Base-by-base conservation (phyloP, 306 rosid species). In the Amphicarpaea edgeworthii region DNA sequence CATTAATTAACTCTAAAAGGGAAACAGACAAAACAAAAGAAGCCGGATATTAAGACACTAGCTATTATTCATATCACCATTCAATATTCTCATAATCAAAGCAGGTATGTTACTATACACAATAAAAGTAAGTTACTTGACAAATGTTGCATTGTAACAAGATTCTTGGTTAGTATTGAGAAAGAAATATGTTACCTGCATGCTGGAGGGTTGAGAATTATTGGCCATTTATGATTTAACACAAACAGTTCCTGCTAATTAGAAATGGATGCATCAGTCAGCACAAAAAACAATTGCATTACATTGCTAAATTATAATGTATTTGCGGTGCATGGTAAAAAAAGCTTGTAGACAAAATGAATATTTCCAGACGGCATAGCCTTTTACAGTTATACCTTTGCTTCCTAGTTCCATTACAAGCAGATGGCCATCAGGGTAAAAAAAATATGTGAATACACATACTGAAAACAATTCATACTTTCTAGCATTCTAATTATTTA, bases 221-320 rank as follows among this genome's bases (percentile, higher is more conserved):
- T 81, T 86, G 7, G 90, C 93, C 97, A 91, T 93, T 63, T n/a
- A n/a, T n/a, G n/a, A n/a, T n/a, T n/a, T 80, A 71, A 77, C 72
- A 37, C 80, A 87, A 86, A 85, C 45, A 72, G 66, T 41, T 59
- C 68, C 87, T 77, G 78, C 59, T 62, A 68, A 73, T 21, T 53
- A 49, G 37, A 57, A 75, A 70, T 9, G 61, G 78, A 74, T 45
- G 62, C 14, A 60, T 23, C 55, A 41, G 32, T 67, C 24, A 51
- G 72, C 34, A 5, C 2, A 16, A 23, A 76, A 68, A 32, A 59
- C 2, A 57, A 46, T 60, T 49, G 19, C 51, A 32, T 45, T 4
- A 54, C 46, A 66, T 49, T 14, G 43, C 21, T 53, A 53, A 40
- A 53, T 40, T 23, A 47, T 19, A 3, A 34, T 45, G 38, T 12